Evolutionary conservation across 371 early-diverging fungal species (phyloP).

Genomic region (Circinella minor): DNA sequence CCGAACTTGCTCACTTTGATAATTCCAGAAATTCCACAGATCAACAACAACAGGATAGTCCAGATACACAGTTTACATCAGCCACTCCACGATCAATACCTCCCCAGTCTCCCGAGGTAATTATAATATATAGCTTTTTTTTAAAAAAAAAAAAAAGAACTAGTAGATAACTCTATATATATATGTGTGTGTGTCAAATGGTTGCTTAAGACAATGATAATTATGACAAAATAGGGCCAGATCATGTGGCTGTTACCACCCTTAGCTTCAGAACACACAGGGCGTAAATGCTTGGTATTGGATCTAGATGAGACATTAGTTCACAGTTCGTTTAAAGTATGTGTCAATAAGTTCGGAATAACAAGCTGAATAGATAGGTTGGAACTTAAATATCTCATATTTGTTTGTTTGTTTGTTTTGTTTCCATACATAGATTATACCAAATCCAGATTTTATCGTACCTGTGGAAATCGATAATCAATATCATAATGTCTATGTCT

Average conservation of each 20-base stretch:
- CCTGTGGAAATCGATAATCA: conserved; percentile 92
- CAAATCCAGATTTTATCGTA: conserved; percentile 86
- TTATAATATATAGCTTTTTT: neutral
- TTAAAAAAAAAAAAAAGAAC: too few species aligned
- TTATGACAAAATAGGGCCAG: conserved; percentile 24
- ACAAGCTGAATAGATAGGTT: neutral
- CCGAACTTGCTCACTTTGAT: conserved; percentile 8
- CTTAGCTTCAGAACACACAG: conserved; percentile 39
- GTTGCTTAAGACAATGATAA: conserved; percentile 7
- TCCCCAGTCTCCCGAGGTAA: conserved; percentile 16
- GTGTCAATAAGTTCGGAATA: neutral
- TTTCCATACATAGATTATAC: conserved; percentile 56
- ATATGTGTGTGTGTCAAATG: neutral
- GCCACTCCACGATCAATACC: conserved; percentile 19
- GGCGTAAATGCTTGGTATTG: conserved; percentile 61
- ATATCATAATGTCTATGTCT: conserved; percentile 92
- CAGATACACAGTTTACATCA: conserved; percentile 4
- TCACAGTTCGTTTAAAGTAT: conserved; percentile 66
- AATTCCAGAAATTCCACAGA: neutral
- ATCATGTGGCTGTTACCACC: conserved; percentile 46
- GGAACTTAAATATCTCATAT: neutral
- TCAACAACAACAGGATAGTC: neutral
- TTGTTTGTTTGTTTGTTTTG: conserved; percentile 5
- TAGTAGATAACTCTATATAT: too few species aligned
- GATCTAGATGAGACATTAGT: conserved; percentile 74